Base-by-base conservation (phyloP, 257 asterid species). In the Ballota nigra region DNA sequence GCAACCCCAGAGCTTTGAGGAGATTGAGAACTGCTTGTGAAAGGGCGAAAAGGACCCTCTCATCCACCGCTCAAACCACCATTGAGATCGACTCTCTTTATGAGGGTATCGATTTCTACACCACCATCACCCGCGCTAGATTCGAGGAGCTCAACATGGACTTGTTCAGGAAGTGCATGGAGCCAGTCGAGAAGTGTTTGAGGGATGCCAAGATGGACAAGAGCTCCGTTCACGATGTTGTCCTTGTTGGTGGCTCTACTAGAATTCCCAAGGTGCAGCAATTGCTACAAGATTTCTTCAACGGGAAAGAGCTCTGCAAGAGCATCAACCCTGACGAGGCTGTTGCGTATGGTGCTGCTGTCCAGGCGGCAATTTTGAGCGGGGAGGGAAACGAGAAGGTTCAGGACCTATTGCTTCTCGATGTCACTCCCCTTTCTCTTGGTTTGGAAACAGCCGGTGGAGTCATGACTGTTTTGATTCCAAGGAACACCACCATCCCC, bases 191-290 rank as follows among this genome's bases (percentile, higher is more conserved):
- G 85, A 88, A 90, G 77, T 90, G 97, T 75, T 79, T 88, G 82
- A 83, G 93, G 83, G 97, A 86, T 78, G 97, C 96, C 4, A 88
- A 90, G 87, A 88, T 90, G 97, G 96, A 88, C 76, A 90, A 90
- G 82, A 90, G 96, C 86, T 74, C 71, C 2, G 56, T 89, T 49
- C 94, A 87, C 10, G 94, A 89, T 72, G 96, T 83, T 16, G 94
- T 87, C 24, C 86, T 82, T 52, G 83, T 82, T 60, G 83, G 86
- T 75, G 86, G 86, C 8, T 82, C 86, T 2, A 78, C 83, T 10
- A 78, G 85, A 52, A 81, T 81, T 38, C 85, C 85, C n/a, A 81
- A 81, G 47, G 86, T 82, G 40, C 86, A 82, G 68, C 86, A 82
- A 38, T 57, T 86, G 5, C 41, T 88, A 65, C 91, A 86, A 12